These are phyloP conservation scores for Guyanaporus albipodus DNA, from an alignment of 768 basidiomycete genomes.

Conservation along the genomic window DNA sequence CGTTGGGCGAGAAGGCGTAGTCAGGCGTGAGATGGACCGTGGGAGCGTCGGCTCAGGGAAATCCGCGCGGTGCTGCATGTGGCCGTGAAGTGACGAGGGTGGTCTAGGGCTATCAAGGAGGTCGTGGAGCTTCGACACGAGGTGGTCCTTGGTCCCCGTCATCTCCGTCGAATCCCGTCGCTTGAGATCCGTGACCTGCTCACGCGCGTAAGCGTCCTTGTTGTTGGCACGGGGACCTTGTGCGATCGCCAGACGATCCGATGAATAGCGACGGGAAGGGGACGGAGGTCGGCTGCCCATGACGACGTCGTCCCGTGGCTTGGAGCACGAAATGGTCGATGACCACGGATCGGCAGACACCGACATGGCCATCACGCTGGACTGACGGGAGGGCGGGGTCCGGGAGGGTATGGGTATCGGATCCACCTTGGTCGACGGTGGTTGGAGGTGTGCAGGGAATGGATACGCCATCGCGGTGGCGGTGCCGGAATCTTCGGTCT, in stretches of 20 bases:
- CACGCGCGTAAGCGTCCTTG: conserved; percentile 19
- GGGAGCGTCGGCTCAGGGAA: conserved; percentile 23
- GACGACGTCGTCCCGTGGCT: conserved; percentile 26
- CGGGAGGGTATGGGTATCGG: conserved; percentile 32
- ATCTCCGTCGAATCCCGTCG: conserved; percentile 18
- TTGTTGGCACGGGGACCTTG: conserved; percentile 19
- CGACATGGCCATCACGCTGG: conserved; percentile 28
- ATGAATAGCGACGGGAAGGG: conserved; percentile 22
- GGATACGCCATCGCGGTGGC: conserved; percentile 11
- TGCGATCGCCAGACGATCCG: conserved; percentile 16
- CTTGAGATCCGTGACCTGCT: conserved; percentile 22
- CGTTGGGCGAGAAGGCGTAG: conserved; percentile 20
- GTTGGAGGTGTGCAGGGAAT: conserved; percentile 28
- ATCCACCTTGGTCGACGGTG: conserved; percentile 13
- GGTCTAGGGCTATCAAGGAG: conserved; percentile 42
- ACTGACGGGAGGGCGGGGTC: conserved; percentile 25
- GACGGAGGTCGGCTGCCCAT: conserved; percentile 30
- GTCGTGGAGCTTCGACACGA: conserved; percentile 42
- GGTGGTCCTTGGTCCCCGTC: conserved; percentile 28
- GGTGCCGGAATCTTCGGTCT: conserved; percentile 19
- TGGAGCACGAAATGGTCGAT: conserved; percentile 22
- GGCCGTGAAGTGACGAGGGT: conserved; percentile 40
- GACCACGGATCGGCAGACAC: conserved; percentile 23
- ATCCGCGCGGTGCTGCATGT: conserved; percentile 31
- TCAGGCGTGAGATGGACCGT: conserved; percentile 21